Evolutionary conservation across 331 rosid genomes (phyloP).

Genomic region (Malus hybrid): DNA sequence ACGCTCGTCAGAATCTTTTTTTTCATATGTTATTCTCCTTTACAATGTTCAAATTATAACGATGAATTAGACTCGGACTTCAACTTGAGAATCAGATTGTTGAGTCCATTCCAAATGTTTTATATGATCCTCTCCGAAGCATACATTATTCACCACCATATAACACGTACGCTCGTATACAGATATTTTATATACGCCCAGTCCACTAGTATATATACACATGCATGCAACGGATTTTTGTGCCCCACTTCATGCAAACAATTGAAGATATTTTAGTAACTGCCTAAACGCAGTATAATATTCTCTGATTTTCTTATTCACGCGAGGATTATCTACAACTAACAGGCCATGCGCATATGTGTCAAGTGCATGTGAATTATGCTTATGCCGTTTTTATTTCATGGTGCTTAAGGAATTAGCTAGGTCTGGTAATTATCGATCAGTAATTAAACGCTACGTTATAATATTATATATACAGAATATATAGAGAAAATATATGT

Average conservation of each 20-base stretch:
- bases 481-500: neutral
- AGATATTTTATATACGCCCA: too few species aligned
- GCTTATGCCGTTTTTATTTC: constrained; percentile 21
- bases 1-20: neutral
- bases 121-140: neutral
- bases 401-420: constrained; percentile 7
- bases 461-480: neutral
- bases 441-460: constrained; percentile 7
- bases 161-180: neutral
- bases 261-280: neutral
- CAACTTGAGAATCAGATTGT: neutral
- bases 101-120: neutral
- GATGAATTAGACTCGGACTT: neutral
- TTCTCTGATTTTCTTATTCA: neutral
- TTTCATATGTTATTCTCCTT: too few species aligned
- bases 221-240: neutral
- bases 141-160: neutral
- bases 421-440: constrained; percentile 8
- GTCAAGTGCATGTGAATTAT: constrained; percentile 27
- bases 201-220: neutral
- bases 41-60: neutral
- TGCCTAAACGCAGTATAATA: neutral
- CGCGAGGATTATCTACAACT: neutral
- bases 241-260: neutral
- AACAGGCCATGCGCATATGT: neutral